A percentile compares a stretch with the other conserved stretches of the same genome.
These are phyloP conservation scores for Naganishia liquefaciens DNA, from an alignment of 1,284 basidiomycete genomes.

Conservation along the genomic window DNA sequence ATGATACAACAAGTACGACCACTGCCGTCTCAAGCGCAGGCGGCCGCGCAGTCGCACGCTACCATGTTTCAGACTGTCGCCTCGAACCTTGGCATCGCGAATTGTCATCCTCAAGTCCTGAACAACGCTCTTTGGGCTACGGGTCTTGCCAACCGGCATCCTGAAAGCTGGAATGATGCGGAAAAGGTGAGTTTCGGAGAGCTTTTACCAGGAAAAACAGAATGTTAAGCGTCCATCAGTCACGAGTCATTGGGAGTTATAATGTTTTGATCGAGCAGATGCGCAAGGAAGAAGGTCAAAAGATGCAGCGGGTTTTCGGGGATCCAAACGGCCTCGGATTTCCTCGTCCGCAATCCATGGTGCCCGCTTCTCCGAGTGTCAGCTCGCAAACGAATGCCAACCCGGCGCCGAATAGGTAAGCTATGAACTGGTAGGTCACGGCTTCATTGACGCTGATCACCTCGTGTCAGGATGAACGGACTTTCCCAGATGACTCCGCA, in stretches of 20 bases:
- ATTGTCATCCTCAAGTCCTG: constrained; percentile 15
- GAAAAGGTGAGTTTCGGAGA: constrained; percentile 22
- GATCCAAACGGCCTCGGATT: constrained; percentile 10
- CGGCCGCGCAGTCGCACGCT: not conserved
- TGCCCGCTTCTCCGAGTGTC: constrained; percentile 14
- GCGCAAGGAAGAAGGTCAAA: constrained; percentile 12
- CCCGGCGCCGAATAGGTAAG: constrained; percentile 11
- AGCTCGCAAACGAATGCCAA: not conserved
- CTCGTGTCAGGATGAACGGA: constrained; percentile 7
- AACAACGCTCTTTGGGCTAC: constrained; percentile 26
- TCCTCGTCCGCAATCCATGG: constrained; percentile 20
- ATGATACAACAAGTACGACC: constrained; percentile 25
- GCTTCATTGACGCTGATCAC: not conserved
- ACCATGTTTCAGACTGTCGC: constrained; percentile 9
- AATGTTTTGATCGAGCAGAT: constrained; percentile 18
- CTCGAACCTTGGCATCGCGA: constrained; percentile 20
- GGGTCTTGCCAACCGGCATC: constrained; percentile 22
- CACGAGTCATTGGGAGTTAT: constrained; percentile 14
- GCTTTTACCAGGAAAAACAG: not conserved
- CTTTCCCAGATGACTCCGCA: constrained; percentile 33
- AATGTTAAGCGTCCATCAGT: constrained; percentile 6
- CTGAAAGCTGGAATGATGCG: constrained; percentile 30
- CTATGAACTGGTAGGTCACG: not conserved
- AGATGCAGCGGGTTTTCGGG: constrained; percentile 7
- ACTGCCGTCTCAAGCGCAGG: not conserved